Base-by-base conservation (phyloP, 2,329 filamentous ascomycete species). In the Apiospora sp. region DNA sequence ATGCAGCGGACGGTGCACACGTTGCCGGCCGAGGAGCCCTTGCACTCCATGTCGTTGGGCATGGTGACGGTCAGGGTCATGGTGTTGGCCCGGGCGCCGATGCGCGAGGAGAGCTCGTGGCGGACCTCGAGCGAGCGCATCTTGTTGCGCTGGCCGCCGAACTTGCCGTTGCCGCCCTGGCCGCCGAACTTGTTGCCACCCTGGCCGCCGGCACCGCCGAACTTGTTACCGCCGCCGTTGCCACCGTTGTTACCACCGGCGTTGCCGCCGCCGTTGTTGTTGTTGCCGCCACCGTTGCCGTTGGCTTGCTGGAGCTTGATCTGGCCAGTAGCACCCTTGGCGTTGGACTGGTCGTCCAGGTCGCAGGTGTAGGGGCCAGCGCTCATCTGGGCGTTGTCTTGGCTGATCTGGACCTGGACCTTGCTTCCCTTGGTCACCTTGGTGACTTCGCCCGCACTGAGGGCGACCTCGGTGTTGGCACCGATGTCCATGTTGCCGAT, bases 391-490 rank as follows among this genome's bases (percentile, higher is more conserved):
- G 82, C 82, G 70, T 80, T 78, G 67, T 68, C 67, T 75, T 86
- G 84, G 71, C 83, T 81, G 49, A 89, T 80, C 5, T 87, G 86
- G 22, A 88, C 84, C 27, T 85, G 83, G 16, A 89, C 83, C 69
- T 87, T 87, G 3, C 88, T 90, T 67, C 88, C 89, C 22, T 86
- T 75, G 30, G 76, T 81, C 44, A 82, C 79, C 58, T 78, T 73
- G 14, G 81, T 83, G 54, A 84, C 77, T 8, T 79, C 74, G 10
- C 74, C 73, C 49, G 74, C 78, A 8, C 78, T 75, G 10, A 83
- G 74, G n/a, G 77, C 76, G 69, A 79, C 77, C 74, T 82, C 79
- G n/a, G 80, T 81, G 43, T 77, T 77, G 71, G 78, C 79, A 68
- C 80, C 80, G 71, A 87, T 78, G 73, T 87, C 83, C 78, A 88